Evolutionary conservation across 2,329 filamentous ascomycete genomes (phyloP).

Genomic region (Venturiaceae sp.): DNA sequence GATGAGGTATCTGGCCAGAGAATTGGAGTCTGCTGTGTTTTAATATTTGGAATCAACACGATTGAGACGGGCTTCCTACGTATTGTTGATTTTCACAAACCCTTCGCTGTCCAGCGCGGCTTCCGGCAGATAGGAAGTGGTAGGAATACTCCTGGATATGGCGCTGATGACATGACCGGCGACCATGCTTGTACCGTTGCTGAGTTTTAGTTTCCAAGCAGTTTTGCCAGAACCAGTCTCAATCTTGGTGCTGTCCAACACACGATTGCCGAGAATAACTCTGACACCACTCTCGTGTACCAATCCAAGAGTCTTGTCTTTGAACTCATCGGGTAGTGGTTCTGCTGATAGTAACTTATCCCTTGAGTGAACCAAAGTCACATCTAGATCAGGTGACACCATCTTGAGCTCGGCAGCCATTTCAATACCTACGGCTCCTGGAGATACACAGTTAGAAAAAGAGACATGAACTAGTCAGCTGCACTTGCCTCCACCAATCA

Average conservation of each 20-base stretch:
- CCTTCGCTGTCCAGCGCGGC: slow-evolving; percentile 50
- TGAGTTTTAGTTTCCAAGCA: slow-evolving; percentile 42
- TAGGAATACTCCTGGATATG: slow-evolving; percentile 52
- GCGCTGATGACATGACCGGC: slow-evolving; percentile 62
- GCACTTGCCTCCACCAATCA: slow-evolving; percentile 4
- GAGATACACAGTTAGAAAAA: neutral
- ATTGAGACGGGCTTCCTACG: slow-evolving; percentile 23
- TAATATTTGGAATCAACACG: slow-evolving; percentile 4
- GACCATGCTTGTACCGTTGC: slow-evolving; percentile 49
- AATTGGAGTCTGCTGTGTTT: slow-evolving; percentile 29
- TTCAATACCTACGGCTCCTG: slow-evolving; percentile 69
- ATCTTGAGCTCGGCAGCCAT: slow-evolving; percentile 72
- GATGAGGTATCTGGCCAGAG: slow-evolving; percentile 43
- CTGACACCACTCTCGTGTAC: slow-evolving; percentile 55
- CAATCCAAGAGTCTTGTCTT: slow-evolving; percentile 49
- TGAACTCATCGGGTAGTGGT: slow-evolving; percentile 59
- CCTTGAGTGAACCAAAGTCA: slow-evolving; percentile 69
- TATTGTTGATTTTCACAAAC: slow-evolving; percentile 54
- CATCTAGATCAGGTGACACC: slow-evolving; percentile 51
- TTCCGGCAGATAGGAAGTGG: slow-evolving; percentile 52
- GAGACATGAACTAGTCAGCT: neutral
- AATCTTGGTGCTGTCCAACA: slow-evolving; percentile 31
- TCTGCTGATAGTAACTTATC: slow-evolving; percentile 63
- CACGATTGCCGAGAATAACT: slow-evolving; percentile 51
- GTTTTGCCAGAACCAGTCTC: slow-evolving; percentile 35